Evolutionary conservation across 2,329 filamentous ascomycete genomes (phyloP).

Genomic region (Xylaria sp.): DNA sequence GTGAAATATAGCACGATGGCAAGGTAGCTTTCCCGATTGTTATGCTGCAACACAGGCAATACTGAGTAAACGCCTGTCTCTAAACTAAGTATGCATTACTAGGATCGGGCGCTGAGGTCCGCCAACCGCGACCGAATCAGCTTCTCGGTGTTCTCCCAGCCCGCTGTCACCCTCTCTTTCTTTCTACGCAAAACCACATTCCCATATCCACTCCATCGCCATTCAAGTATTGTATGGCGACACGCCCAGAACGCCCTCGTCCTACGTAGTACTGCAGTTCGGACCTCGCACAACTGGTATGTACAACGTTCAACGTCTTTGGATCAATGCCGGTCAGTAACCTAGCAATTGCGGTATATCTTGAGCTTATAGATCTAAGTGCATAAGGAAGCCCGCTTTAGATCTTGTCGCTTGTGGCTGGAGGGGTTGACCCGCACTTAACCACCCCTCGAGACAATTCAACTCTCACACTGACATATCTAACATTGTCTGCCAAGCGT

Average conservation of each 20-base stretch:
- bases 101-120: constrained; percentile 44
- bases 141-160: constrained; percentile 41
- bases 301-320: constrained; percentile 3
- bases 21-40: constrained; percentile 29
- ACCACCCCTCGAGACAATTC: constrained; percentile 12
- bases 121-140: constrained; percentile 47
- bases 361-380: background rate
- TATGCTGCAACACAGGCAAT: constrained; percentile 34
- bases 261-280: constrained; percentile 18
- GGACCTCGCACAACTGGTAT: background rate
- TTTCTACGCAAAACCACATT: constrained; percentile 32
- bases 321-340: background rate
- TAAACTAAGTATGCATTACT: constrained; percentile 27
- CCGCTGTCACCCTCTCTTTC: constrained; percentile 40
- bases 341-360: background rate
- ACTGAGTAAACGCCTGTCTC: constrained; percentile 31
- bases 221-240: constrained; percentile 34
- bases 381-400: background rate
- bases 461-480: background rate
- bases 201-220: constrained; percentile 13
- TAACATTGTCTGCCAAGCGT: constrained; percentile 10
- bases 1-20: constrained; percentile 6
- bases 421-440: constrained; percentile 5
- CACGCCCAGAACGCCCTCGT: constrained; percentile 15
- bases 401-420: constrained; percentile 3